Base-by-base conservation (phyloP, 2,329 filamentous ascomycete genomes). In the Albifimbria verrucaria region DNA sequence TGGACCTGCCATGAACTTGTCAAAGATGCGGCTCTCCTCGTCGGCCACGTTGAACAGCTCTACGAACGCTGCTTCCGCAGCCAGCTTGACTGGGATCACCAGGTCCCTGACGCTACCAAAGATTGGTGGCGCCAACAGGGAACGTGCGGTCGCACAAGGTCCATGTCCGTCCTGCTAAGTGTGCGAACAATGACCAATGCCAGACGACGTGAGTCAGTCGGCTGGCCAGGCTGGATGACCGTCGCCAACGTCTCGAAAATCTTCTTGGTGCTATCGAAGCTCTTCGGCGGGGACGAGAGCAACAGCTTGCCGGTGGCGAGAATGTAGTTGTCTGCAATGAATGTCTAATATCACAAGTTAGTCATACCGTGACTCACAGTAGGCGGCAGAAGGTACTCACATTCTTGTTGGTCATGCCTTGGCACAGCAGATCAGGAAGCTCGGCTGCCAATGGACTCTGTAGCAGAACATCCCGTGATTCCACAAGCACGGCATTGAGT, bases 81-180 rank as follows among this genome's bases (percentile, higher is more conserved):
- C 88, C 24, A 99, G 80, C 73, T 99, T 99, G 66, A 99, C 88
- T 1, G 95, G 95, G 57, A 99, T 97, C 6, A 97, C 86, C 10
- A 86, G 79, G 69, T 99, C 94, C 54, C 95, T 86, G 24, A 99
- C 94, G 50, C 89, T 89, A 42, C 89, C 86, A 69, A 99, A 99
- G 44, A 97, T 82, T 2, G 92, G 86, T 1, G 88, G 87, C 2
- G 90, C 87, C n/a, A 99, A 81, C 3, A 91, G 73, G 85, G 75
- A 47, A 97, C 79, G 67, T 97, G 92, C 15, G 92, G 90, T 24
- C 90, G 85, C 36, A 93, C 83, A 63, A 94, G 76, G 49, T 94
- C 90, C 65, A 88, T 87, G 67, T 94, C 85, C 44, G 87, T 79
- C 52, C 94, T 87, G 55, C 87, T 87, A 41, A 95, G 77, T 1